Conservation (phyloP, 495 filamentous ascomycete species). For the Corynascus novoguineensis region DNA sequence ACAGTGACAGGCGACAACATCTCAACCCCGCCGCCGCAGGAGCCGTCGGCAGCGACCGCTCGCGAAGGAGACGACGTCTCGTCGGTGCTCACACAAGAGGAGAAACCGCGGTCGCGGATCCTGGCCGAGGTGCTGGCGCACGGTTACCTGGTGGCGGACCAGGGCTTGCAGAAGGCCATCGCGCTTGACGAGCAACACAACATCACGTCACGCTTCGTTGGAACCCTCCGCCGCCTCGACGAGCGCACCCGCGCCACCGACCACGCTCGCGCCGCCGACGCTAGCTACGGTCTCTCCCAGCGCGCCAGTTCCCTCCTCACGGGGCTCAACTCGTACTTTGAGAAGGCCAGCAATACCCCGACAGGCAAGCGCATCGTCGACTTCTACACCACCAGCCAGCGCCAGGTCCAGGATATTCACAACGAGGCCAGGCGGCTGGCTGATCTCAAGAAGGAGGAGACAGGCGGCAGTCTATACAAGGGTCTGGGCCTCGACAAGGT, state of each 20-base stretch:
- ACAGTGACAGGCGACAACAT: constrained; percentile 65
- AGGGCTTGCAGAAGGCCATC: constrained; percentile 78
- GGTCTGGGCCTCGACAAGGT: constrained; percentile 42
- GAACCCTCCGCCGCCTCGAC: constrained; percentile 69
- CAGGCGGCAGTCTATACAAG: constrained; percentile 41
- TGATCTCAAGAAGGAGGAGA: constrained; percentile 73
- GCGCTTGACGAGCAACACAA: constrained; percentile 87
- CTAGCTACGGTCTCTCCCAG: constrained; percentile 65
- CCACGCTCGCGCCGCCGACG: constrained; percentile 67
- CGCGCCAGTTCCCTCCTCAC: constrained; percentile 59
- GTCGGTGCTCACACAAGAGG: constrained; percentile 74
- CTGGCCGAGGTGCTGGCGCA: constrained; percentile 93
- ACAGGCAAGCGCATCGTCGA: constrained; percentile 77
- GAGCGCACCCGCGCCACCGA: constrained; percentile 73
- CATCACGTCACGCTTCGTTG: constrained; percentile 69
- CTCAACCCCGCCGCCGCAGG: constrained; percentile 34
- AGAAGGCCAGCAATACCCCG: constrained; percentile 79
- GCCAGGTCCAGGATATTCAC: constrained; percentile 90
- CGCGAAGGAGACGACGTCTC: constrained; percentile 56
- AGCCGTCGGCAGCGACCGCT: constrained; percentile 22
- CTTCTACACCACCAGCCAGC: constrained; percentile 76
- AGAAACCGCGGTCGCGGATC: constrained; percentile 90
- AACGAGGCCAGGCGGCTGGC: constrained; percentile 80
- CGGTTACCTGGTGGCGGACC: constrained; percentile 82
- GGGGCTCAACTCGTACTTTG: constrained; percentile 72